Conservation (phyloP, 768 basidiomycete genomes). For the Leccinum boreale region DNA sequence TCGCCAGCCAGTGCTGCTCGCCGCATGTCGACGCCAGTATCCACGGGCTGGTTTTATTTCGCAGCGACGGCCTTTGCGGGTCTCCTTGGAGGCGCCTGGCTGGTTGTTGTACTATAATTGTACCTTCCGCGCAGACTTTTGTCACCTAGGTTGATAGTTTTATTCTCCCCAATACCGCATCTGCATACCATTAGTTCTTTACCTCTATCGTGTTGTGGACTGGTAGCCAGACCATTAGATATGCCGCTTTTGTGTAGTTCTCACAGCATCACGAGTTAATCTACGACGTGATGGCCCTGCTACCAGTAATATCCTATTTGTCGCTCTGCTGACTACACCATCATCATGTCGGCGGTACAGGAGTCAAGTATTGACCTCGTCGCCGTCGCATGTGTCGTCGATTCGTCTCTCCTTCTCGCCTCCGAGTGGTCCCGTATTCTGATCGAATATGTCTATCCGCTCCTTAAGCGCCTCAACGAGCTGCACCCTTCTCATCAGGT, state of each 20-base stretch:
- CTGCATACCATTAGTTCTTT: conserved; percentile 15
- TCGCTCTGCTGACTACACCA: not conserved
- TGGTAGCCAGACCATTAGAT: conserved; percentile 7
- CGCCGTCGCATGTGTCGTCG: conserved; percentile 58
- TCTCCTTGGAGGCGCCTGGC: conserved; percentile 31
- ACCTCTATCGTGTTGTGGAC: conserved; percentile 7
- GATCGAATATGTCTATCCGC: conserved; percentile 45
- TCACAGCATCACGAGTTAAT: not conserved
- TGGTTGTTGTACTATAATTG: conserved; percentile 20
- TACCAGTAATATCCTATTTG: not conserved
- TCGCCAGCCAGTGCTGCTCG: conserved; percentile 24
- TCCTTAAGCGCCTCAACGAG: conserved; percentile 53
- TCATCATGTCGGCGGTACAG: conserved; percentile 21
- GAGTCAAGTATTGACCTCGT: conserved; percentile 29
- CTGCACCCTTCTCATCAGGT: conserved; percentile 39
- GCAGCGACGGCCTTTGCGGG: conserved; percentile 22
- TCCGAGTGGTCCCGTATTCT: conserved; percentile 50
- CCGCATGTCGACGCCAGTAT: conserved; percentile 16
- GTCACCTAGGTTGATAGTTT: not conserved
- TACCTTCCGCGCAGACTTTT: not conserved
- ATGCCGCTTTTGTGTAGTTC: not conserved
- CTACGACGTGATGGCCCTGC: not conserved
- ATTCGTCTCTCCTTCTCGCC: conserved; percentile 54
- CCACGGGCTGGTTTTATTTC: conserved; percentile 28
- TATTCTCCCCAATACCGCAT: conserved; percentile 9